Evolutionary conservation across 441 rosid species (phyloP).

Genomic region (Gossypium laxum): DNA sequence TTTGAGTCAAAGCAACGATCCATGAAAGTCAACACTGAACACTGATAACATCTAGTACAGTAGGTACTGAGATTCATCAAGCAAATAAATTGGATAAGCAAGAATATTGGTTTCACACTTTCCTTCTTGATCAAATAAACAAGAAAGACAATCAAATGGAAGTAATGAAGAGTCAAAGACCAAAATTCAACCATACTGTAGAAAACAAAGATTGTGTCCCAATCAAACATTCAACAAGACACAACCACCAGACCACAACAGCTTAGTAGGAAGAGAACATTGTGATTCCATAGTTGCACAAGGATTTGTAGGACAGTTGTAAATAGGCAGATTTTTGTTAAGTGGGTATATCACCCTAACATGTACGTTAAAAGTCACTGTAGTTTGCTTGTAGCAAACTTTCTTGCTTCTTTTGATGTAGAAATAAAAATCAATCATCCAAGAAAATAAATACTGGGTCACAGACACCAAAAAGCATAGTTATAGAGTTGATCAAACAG

Average conservation of each 20-base stretch:
- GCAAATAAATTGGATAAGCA: not conserved
- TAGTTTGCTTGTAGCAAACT: not conserved
- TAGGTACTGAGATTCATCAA: not conserved
- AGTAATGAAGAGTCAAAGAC: not conserved
- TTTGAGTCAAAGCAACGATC: not conserved
- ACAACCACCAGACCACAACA: not conserved
- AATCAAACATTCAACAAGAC: not conserved
- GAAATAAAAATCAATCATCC: too few species aligned
- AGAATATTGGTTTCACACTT: slow-evolving; percentile 3
- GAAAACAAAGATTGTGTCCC: not conserved
- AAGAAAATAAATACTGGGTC: not conserved
- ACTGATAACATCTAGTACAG: not conserved
- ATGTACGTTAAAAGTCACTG: too few species aligned
- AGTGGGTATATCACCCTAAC: too few species aligned
- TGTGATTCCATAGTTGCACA: not conserved
- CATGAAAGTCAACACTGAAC: not conserved
- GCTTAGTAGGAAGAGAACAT: not conserved
- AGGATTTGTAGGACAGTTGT: too few species aligned
- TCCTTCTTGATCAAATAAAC: slow-evolving; percentile 8
- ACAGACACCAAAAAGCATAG: not conserved
- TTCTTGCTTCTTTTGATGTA: not conserved
- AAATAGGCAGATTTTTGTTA: too few species aligned
- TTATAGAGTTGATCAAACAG: not conserved
- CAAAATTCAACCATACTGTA: not conserved
- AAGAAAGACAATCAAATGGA: not conserved